Percentiles rank a stretch among this genome's conserved stretches.
phyloP scores from a whole-genome alignment of 2,329 filamentous ascomycete genomes.

The Ploettnerulaceae sp. region DNA sequence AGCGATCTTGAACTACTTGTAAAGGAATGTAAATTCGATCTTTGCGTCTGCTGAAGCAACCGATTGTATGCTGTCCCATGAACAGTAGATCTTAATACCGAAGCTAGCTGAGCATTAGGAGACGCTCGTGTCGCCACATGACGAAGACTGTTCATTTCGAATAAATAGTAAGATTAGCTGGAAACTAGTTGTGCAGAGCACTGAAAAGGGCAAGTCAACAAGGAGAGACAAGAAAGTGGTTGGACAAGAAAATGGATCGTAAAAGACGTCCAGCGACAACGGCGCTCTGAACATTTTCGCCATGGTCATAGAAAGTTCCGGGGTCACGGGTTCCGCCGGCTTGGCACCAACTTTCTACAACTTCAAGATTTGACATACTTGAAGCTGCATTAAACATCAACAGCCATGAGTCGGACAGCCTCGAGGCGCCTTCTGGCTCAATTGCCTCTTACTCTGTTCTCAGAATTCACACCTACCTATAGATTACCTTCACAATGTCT shows the following conservation, averaged over 20 bases:
- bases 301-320: conserved; percentile 17
- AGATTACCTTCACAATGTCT: conserved; percentile 20
- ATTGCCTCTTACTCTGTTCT: conserved; percentile 20
- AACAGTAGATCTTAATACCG: conserved; percentile 33
- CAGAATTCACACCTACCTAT: conserved; percentile 11
- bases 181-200: conserved; percentile 6
- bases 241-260: conserved; percentile 10
- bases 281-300: conserved; percentile 28
- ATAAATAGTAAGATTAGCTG: conserved; percentile 4
- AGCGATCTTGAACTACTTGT: conserved; percentile 33
- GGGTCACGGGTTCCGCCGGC: conserved; percentile 16
- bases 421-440: conserved; percentile 30
- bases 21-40: conserved; percentile 22
- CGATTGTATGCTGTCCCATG: conserved; percentile 33
- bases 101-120: conserved; percentile 27
- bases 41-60: conserved; percentile 34
- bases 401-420: conserved; percentile 31
- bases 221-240: conserved; percentile 2
- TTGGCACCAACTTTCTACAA: conserved; percentile 27
- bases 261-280: conserved; percentile 21
- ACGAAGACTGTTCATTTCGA: conserved; percentile 32
- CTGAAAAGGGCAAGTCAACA: conserved; percentile 8
- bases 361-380: not conserved
- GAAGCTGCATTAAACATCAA: conserved; percentile 7
- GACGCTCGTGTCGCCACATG: conserved; percentile 26